Evolutionary conservation across 1,139 yeast species (phyloP).

Genomic region (Hemisphaericaspora subhashii): DNA sequence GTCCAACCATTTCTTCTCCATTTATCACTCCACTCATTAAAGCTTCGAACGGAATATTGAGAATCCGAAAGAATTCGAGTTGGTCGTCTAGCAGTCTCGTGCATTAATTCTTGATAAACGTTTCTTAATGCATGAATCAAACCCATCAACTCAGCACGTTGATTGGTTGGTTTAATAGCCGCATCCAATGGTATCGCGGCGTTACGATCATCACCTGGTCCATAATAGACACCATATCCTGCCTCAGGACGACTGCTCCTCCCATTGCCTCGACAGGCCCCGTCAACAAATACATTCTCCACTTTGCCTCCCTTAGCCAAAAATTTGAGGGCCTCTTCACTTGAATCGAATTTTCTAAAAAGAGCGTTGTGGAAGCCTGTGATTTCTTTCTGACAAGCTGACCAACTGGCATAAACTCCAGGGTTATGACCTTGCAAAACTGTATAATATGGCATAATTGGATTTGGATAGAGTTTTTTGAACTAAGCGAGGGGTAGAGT

Average conservation of each 20-base stretch:
- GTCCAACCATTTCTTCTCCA: conserved; percentile 61
- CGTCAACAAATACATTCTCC: conserved; percentile 59
- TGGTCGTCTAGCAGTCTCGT: conserved; percentile 13
- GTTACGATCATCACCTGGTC: conserved; percentile 54
- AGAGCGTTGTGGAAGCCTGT: not conserved
- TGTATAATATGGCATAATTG: not conserved
- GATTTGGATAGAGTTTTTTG: too few species aligned
- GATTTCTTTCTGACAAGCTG: not conserved
- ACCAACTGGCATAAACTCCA: not conserved
- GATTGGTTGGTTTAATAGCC: conserved; percentile 61
- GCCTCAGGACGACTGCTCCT: conserved; percentile 39
- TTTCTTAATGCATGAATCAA: conserved; percentile 52
- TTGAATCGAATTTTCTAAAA: not conserved
- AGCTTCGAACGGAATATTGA: conserved; percentile 47
- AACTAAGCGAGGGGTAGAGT: not conserved
- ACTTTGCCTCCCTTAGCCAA: not conserved
- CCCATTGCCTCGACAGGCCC: conserved; percentile 64
- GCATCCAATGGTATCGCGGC: conserved; percentile 47
- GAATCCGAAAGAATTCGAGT: conserved; percentile 57
- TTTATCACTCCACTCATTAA: conserved; percentile 49
- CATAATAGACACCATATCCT: conserved; percentile 78
- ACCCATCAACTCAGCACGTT: conserved; percentile 77
- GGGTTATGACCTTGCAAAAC: not conserved
- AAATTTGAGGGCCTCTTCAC: not conserved
- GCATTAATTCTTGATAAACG: conserved; percentile 26